A percentile compares a stretch with the other conserved stretches of the same genome.
phyloP scores from a whole-genome alignment of 23 red algal species.

The Gracilaria vermiculophylla region DNA sequence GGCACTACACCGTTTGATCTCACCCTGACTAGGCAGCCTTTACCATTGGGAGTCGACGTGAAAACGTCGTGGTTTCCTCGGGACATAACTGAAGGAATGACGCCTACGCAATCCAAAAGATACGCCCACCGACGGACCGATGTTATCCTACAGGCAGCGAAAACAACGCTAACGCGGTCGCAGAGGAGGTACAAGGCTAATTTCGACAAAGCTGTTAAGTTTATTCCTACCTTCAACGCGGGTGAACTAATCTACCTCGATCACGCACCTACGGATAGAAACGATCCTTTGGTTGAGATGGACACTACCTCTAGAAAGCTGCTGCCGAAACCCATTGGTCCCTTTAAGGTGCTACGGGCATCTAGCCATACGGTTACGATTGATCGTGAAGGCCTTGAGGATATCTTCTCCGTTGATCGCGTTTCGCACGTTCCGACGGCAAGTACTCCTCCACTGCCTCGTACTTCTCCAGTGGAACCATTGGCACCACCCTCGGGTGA shows the following conservation, averaged over 20 bases:
- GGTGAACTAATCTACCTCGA: background rate
- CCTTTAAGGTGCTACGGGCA: background rate
- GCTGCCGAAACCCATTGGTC: background rate
- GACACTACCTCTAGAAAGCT: background rate
- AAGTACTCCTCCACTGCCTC: no score
- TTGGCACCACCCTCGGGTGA: no score
- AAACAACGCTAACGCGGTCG: background rate
- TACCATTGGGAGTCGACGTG: background rate
- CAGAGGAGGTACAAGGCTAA: background rate
- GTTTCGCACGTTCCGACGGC: no score
- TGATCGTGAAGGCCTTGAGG: background rate
- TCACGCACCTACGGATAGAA: background rate
- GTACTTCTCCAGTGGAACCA: no score
- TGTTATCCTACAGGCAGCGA: background rate
- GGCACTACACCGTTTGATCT: constrained; percentile 33
- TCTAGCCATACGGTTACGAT: background rate
- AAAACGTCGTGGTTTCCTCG: background rate
- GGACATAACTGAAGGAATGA: background rate
- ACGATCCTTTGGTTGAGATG: background rate
- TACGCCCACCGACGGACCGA: background rate
- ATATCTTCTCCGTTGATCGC: background rate
- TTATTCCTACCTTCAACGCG: background rate
- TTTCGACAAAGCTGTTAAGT: background rate
- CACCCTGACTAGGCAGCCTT: background rate
- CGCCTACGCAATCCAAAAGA: background rate